Base-by-base conservation (phyloP, 2,329 filamentous ascomycete genomes). In the Botrytis aclada region DNA sequence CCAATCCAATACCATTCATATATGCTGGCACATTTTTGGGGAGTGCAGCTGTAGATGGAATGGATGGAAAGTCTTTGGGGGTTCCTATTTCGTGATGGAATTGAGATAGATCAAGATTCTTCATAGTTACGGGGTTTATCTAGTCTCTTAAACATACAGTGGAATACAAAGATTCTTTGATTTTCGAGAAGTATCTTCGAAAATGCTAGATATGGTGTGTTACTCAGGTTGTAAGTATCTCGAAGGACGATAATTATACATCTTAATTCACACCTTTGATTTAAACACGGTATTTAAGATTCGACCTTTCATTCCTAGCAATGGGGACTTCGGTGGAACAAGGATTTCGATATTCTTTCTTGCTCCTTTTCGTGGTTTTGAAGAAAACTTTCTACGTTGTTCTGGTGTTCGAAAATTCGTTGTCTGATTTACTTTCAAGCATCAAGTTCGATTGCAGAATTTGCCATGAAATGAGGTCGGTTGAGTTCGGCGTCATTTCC, bases 1-100 rank as follows among this genome's bases (percentile, higher is more conserved):
- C n/a, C n/a, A n/a, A n/a, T n/a, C n/a, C n/a, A n/a, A 43, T 43
- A 3, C 0, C 7, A 43, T 43, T 1, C 1, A 8, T 45, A 4
- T 22, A 7, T 22, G 20, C 20, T 47, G 45, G 45, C 4, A 47
- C 10, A 3, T 10, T 45, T 47, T 3, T 10, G 8, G 2, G 4
- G 8, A 25, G 45, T 25, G 8, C 4, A 25, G 20, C 25, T 47
- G 43, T 20, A 47, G 37, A 47, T 22, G 45, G 20, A 47, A 22
- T 47, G 45, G 3, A 47, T 47, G 20, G 0, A 20, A 47, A 47
- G n/a, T n/a, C n/a, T n/a, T n/a, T n/a, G n/a, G n/a, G n/a, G n/a
- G n/a, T n/a, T n/a, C n/a, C n/a, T n/a, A n/a, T 47, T 25, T 10
- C 7, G 10, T 47, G 43, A 22, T 47, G 43, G 10, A 9, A 25